These are phyloP conservation scores for Colletotrichum cuscutae DNA, from an alignment of 2,329 filamentous ascomycete species.

Conservation along the genomic window DNA sequence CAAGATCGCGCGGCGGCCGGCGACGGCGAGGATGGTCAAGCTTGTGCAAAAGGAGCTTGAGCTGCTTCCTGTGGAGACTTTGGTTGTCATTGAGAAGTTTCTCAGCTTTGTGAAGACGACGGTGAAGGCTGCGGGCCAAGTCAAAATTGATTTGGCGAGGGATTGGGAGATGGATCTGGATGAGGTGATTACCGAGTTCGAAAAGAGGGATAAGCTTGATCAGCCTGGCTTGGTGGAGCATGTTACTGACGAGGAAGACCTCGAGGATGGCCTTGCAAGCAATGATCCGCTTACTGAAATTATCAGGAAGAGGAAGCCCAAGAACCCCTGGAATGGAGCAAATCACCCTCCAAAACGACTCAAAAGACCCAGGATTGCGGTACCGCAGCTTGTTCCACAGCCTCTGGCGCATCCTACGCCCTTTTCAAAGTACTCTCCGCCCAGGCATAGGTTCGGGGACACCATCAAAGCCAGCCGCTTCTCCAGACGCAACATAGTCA, in stretches of 20 bases:
- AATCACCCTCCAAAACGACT: background rate
- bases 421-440: background rate
- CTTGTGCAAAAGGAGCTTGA: conserved; percentile 25
- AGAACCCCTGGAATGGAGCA: background rate
- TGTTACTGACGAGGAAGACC: background rate
- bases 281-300: background rate
- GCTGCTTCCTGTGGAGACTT: background rate
- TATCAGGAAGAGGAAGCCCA: background rate
- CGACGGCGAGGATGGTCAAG: conserved; percentile 5
- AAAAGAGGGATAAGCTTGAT: background rate
- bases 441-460: background rate
- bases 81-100: background rate
- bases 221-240: background rate
- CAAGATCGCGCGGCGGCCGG: background rate
- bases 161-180: background rate
- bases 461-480: background rate
- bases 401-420: background rate
- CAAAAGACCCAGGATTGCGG: background rate
- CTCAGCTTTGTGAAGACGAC: background rate
- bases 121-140: background rate
- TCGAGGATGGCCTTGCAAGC: background rate
- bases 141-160: background rate
- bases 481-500: background rate
- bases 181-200: background rate
- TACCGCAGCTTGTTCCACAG: background rate